Base-by-base conservation (phyloP, 2,329 filamentous ascomycete genomes). In the Microcyclospora tardicrescens region DNA sequence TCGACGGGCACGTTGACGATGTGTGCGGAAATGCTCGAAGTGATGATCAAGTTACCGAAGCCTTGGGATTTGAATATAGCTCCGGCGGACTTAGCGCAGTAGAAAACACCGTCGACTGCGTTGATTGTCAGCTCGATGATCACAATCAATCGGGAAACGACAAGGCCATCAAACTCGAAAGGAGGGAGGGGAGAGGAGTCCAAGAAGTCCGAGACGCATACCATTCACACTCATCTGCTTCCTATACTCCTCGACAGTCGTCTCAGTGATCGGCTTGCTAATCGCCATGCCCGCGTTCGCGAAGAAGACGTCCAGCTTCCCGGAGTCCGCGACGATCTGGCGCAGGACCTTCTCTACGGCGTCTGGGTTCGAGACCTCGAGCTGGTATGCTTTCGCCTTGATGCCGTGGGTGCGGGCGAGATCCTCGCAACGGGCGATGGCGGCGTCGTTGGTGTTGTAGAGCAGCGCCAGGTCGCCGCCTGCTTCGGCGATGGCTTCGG, bases 271-370 rank as follows among this genome's bases (percentile, higher is more conserved):
- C 0, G 69, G 65, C 48, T 75, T 73, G 0, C 67, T 71, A 64
- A 93, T 86, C 6, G 84, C 87, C 65, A 95, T 93, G 27, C 87
- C 87, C 33, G 87, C 87, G 24, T 85, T 93, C 24, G 87, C 94
- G 50, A 95, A 85, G 28, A 95, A 74, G 58, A 82, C 79, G 62
- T 94, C 85, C 48, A 95, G 81, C 59, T 80, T 80, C 58, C 79
- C 79, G 58, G 93, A 86, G 42, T 73, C 64, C 14, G 39, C 16
- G 30, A 86, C 58, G 44, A 86, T 55, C 73, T 71, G 66, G 84
- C 89, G 28, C 77, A 75, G 32, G 79, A 73, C 45, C 84, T 68
- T 33, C 93, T 71, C 49, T 73, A 74, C 52, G 72, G 57, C 41
- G 2, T 16, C 81, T 81, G 59, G 85, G 79, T 53, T 75, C 73